phyloP scores from a whole-genome alignment of 2,329 filamentous ascomycete genomes.

The Botryotinia convoluta region DNA sequence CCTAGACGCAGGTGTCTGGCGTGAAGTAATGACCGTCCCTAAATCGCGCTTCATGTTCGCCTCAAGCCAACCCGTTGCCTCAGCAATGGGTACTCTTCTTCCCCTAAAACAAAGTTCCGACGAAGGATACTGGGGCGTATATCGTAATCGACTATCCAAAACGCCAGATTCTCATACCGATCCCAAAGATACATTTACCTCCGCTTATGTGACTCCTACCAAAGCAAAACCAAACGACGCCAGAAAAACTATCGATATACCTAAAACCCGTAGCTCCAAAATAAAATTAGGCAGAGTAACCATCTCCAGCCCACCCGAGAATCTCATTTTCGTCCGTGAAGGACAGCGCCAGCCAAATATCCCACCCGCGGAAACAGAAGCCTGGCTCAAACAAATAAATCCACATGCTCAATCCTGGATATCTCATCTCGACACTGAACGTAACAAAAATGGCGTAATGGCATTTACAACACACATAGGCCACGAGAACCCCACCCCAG shows the following conservation, averaged over 20 bases:
- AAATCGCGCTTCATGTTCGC: slow-evolving; percentile 27
- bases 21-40: slow-evolving; percentile 28
- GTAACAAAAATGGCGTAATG: slow-evolving; percentile 24
- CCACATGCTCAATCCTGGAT: slow-evolving; percentile 26
- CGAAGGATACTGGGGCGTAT: slow-evolving; percentile 29
- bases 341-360: slow-evolving; percentile 24
- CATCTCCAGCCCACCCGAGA: slow-evolving; percentile 24
- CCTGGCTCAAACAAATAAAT: slow-evolving; percentile 22
- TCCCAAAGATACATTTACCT: slow-evolving; percentile 24
- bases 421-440: slow-evolving; percentile 22
- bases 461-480: slow-evolving; percentile 25
- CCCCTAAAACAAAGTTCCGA: slow-evolving; percentile 22
- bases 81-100: slow-evolving; percentile 23
- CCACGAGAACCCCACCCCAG: slow-evolving; percentile 21
- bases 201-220: slow-evolving; percentile 19
- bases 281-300: slow-evolving; percentile 13
- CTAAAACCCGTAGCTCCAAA: neutral
- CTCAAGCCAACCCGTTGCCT: slow-evolving; percentile 23
- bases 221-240: slow-evolving; percentile 5
- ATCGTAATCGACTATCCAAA: slow-evolving; percentile 26
- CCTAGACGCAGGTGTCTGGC: slow-evolving; percentile 28
- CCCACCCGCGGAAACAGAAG: slow-evolving; percentile 22
- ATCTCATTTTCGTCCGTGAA: slow-evolving; percentile 27
- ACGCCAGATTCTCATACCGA: slow-evolving; percentile 24
- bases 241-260: slow-evolving; percentile 11